These are phyloP conservation scores for Colletotrichum camelliae DNA, from an alignment of 2,329 filamentous ascomycete genomes.

Conservation along the genomic window DNA sequence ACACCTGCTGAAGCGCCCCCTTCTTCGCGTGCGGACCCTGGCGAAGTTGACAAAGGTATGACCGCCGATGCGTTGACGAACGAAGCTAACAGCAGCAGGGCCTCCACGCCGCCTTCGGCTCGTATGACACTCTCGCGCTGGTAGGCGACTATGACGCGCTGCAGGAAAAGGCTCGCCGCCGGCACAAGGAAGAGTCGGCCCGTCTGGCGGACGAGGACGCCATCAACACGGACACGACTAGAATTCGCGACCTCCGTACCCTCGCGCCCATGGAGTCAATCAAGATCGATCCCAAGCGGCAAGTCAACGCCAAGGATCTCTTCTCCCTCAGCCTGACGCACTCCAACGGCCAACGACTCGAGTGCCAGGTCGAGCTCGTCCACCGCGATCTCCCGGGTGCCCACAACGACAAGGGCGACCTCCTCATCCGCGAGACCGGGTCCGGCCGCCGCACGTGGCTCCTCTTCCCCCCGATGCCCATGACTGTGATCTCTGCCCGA, in stretches of 20 bases:
- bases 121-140: constrained; percentile 47
- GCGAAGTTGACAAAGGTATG: constrained; percentile 79
- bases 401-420: constrained; percentile 73
- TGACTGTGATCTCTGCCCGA: constrained; percentile 77
- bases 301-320: constrained; percentile 87
- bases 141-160: constrained; percentile 68
- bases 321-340: constrained; percentile 87
- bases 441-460: constrained; percentile 76
- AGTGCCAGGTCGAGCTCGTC: constrained; percentile 87
- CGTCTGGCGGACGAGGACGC: constrained; percentile 85
- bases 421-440: constrained; percentile 93
- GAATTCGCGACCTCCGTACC: constrained; percentile 79
- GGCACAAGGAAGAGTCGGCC: constrained; percentile 69
- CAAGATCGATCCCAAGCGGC: constrained; percentile 75
- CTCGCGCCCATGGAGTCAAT: constrained; percentile 74
- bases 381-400: constrained; percentile 80
- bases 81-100: constrained; percentile 40
- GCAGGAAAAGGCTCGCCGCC: constrained; percentile 76
- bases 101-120: constrained; percentile 61
- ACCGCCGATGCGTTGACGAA: neutral
- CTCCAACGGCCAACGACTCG: constrained; percentile 87
- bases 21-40: constrained; percentile 88
- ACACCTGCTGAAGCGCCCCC: constrained; percentile 86
- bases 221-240: constrained; percentile 78
- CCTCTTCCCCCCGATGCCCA: constrained; percentile 86